These are phyloP conservation scores for Erythrobasidium hasegawianum DNA, from an alignment of 1,284 basidiomycete genomes.

Conservation along the genomic window DNA sequence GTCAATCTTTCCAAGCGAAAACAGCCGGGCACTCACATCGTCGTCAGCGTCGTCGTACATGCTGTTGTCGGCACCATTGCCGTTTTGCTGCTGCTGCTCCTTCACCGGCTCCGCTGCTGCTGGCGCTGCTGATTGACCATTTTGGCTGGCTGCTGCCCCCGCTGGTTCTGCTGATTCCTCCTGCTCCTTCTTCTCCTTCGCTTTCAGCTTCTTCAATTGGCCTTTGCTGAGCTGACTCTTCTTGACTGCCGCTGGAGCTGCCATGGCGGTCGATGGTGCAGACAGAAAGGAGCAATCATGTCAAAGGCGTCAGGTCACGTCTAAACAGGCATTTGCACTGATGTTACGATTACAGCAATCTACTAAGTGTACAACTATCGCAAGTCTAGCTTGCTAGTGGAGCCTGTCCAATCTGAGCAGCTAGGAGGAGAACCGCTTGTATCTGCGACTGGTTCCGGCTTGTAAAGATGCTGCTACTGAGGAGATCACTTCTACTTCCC, in stretches of 20 bases:
- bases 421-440: no score
- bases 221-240: conserved; percentile 41
- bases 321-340: no score
- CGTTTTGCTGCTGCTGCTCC: conserved; percentile 23
- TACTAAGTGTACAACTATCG: no score
- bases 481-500: no score
- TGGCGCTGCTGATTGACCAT: conserved; percentile 3
- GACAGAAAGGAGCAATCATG: no score
- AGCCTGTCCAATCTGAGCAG: no score
- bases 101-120: conserved; percentile 5
- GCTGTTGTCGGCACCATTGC: conserved; percentile 25
- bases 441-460: no score
- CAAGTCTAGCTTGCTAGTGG: no score
- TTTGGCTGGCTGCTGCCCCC: not conserved
- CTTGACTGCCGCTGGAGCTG: conserved; percentile 14
- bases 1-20: no score
- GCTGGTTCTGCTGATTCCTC: conserved; percentile 9
- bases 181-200: conserved; percentile 39
- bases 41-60: conserved; percentile 24
- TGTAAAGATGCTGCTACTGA: no score
- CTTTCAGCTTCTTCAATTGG: conserved; percentile 46
- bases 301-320: no score
- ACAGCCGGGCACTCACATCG: conserved; percentile 1
- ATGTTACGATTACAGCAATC: no score
- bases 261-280: conserved; percentile 25